Evolutionary conservation across 805 yeast species (phyloP).

Genomic region (Zygotorulaspora sp.): DNA sequence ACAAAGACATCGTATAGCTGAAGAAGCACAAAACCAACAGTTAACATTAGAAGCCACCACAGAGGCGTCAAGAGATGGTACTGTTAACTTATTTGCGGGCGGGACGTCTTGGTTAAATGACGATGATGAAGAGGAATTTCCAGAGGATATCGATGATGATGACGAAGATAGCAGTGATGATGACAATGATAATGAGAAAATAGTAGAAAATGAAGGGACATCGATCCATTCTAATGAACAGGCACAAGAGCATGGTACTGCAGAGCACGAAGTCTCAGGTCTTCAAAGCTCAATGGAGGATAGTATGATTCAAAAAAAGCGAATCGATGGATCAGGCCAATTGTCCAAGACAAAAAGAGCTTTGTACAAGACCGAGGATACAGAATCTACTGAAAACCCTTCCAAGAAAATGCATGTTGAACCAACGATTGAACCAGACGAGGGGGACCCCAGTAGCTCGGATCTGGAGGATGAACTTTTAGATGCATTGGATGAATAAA

Average conservation of each 20-base stretch:
- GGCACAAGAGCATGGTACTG: too few species aligned
- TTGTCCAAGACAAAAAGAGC: constrained; percentile 5
- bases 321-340: neutral
- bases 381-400: constrained; percentile 1
- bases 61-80: constrained; percentile 16
- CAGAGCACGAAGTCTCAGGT: too few species aligned
- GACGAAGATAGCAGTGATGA: constrained; percentile 28
- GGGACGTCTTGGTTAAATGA: constrained; percentile 35
- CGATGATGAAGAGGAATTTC: constrained; percentile 31
- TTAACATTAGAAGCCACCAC: constrained; percentile 14
- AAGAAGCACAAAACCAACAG: constrained; percentile 17
- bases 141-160: constrained; percentile 28
- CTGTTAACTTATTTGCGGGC: constrained; percentile 25
- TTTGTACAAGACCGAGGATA: constrained; percentile 11
- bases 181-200: constrained; percentile 10
- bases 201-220: too few species aligned
- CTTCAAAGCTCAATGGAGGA: neutral
- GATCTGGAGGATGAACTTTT: constrained; percentile 32
- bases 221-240: too few species aligned
- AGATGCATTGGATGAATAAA: constrained; percentile 23
- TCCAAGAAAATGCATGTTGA: constrained; percentile 8
- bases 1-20: constrained; percentile 18
- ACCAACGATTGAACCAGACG: constrained; percentile 4
- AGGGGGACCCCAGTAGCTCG: constrained; percentile 25
- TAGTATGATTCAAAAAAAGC: neutral